phyloP scores from a whole-genome alignment of 1,284 basidiomycete species.

The Stygiomarasmius scandens region DNA sequence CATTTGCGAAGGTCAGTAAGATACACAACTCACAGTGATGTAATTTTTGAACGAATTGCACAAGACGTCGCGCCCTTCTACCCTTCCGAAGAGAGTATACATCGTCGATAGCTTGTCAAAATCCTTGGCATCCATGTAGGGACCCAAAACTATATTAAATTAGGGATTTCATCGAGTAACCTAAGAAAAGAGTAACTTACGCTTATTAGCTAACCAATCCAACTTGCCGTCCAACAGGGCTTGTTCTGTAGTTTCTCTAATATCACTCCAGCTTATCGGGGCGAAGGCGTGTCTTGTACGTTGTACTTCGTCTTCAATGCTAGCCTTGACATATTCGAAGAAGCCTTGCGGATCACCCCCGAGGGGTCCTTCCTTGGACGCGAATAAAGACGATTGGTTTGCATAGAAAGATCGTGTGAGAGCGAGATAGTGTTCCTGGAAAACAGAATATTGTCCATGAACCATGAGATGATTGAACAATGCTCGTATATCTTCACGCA shows the following conservation, averaged over 20 bases:
- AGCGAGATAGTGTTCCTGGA: conserved; percentile 57
- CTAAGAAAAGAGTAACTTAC: conserved; percentile 37
- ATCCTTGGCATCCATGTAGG: conserved; percentile 57
- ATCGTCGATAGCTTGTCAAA: conserved; percentile 54
- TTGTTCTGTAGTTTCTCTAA: conserved; percentile 54
- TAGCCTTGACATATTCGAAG: conserved; percentile 48
- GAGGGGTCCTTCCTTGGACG: conserved; percentile 33
- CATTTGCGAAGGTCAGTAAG: neutral
- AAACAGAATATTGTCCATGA: conserved; percentile 56
- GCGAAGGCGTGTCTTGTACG: conserved; percentile 56
- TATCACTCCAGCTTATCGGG: conserved; percentile 48
- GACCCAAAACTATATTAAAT: conserved; percentile 51
- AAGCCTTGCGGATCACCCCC: conserved; percentile 55
- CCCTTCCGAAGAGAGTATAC: conserved; percentile 67
- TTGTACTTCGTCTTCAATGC: conserved; percentile 58
- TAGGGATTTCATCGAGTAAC: conserved; percentile 3
- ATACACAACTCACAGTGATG: conserved; percentile 46
- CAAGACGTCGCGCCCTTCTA: conserved; percentile 48
- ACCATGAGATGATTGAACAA: conserved; percentile 58
- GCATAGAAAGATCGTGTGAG: conserved; percentile 55
- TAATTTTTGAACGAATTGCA: conserved; percentile 65
- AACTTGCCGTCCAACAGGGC: conserved; percentile 58
- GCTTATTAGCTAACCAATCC: conserved; percentile 59
- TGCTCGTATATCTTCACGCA: conserved; percentile 40
- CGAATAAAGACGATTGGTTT: conserved; percentile 46